phyloP scores from a whole-genome alignment of 768 basidiomycete genomes.

The Lactarius vividus region DNA sequence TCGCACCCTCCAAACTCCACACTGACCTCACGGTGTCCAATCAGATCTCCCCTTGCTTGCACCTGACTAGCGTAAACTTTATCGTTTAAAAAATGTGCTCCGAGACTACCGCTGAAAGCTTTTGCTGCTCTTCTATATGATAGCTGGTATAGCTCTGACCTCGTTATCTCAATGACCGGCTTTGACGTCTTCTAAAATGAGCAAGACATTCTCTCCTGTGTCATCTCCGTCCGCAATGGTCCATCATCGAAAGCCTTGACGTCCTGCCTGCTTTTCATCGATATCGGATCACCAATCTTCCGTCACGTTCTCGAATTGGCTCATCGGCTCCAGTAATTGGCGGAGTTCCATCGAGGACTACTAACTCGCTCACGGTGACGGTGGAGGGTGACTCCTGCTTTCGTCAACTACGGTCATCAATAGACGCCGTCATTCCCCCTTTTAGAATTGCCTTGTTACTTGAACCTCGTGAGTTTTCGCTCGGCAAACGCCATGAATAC shows the following conservation, averaged over 20 bases:
- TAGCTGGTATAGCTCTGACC: background rate
- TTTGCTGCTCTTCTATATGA: background rate
- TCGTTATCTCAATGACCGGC: slow-evolving; percentile 27
- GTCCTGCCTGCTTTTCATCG: slow-evolving; percentile 46
- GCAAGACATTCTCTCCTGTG: slow-evolving; percentile 44
- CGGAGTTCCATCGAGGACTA: slow-evolving; percentile 35
- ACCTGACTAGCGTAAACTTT: background rate
- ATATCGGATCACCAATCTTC: slow-evolving; percentile 46
- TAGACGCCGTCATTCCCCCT: slow-evolving; percentile 47
- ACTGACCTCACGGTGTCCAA: background rate
- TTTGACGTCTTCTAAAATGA: slow-evolving; percentile 41
- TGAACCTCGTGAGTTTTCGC: slow-evolving; percentile 46
- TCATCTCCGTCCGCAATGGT: slow-evolving; percentile 48
- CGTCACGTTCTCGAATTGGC: slow-evolving; percentile 44
- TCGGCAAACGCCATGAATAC: background rate
- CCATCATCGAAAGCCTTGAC: slow-evolving; percentile 47
- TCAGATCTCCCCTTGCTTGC: background rate
- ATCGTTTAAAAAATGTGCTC: background rate
- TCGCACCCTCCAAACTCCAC: background rate
- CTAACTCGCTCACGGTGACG: slow-evolving; percentile 37
- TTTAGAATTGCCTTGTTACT: slow-evolving; percentile 42
- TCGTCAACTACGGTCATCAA: slow-evolving; percentile 5
- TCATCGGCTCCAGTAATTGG: slow-evolving; percentile 30
- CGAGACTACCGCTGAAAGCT: background rate
- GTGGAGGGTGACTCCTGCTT: background rate